Conservation (phyloP, 352 stramenopile species). For the Phytophthora fragariaefolia region DNA sequence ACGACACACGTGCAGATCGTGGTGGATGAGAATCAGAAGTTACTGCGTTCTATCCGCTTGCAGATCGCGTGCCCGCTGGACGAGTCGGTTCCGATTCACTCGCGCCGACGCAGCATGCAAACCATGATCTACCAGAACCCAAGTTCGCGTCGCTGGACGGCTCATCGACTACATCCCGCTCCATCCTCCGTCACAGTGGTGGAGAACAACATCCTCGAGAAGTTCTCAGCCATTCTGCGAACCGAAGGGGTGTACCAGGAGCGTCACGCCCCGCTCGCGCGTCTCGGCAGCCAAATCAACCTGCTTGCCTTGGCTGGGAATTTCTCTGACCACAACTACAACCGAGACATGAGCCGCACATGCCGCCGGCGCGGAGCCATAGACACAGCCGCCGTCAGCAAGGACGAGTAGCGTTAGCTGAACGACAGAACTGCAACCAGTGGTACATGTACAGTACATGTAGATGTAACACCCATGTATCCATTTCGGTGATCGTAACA, state of each 20-base stretch:
- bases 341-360: constrained; percentile 25
- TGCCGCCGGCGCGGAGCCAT: constrained; percentile 24
- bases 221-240: constrained; percentile 66
- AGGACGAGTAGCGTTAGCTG: constrained; percentile 11
- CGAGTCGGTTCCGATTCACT: constrained; percentile 52
- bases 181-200: constrained; percentile 43
- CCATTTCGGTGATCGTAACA: background rate
- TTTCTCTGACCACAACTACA: constrained; percentile 32
- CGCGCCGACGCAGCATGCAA: constrained; percentile 35
- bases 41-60: constrained; percentile 67
- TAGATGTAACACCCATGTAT: background rate
- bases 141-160: constrained; percentile 5
- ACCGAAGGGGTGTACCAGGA: constrained; percentile 70
- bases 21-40: constrained; percentile 64
- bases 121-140: constrained; percentile 11
- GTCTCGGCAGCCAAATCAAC: constrained; percentile 64
- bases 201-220: constrained; percentile 72
- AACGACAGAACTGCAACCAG: background rate
- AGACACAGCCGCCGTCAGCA: constrained; percentile 13
- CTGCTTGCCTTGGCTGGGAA: constrained; percentile 43
- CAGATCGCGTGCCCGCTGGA: constrained; percentile 65
- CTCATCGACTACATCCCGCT: constrained; percentile 51
- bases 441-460: no score
- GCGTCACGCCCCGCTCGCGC: constrained; percentile 53
- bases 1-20: constrained; percentile 87